Evolutionary conservation across 2,329 filamentous ascomycete genomes (phyloP), one percentile per base, ranked within the genome.

Genomic region (Graphilbum fragrans): DNA sequence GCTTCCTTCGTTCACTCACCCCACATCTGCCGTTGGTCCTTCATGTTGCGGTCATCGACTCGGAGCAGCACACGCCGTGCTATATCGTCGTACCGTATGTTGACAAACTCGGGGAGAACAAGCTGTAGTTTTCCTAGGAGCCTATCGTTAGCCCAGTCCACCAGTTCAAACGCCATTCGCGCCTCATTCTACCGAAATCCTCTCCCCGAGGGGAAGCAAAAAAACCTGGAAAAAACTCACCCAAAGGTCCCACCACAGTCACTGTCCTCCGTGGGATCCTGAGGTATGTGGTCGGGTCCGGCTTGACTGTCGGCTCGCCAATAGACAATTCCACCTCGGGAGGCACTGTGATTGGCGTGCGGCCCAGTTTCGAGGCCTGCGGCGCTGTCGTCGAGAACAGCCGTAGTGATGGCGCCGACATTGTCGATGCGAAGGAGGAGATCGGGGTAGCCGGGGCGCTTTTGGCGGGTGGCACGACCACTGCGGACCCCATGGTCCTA

Each of bases 11-110:
- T n/a, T 2, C 19, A 45, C 56, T 36, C 53, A 94, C 90, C 92
- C 92, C 92, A 96, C 88, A 96, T 96, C 61, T 84, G 84, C 57
- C 81, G 80, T 63, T 96, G 90, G 48, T 84, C 70, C 64, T 80
- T 80, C 41, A 77, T 61, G 17, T 76, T 65, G 17, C 68, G 61
- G 60, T 96, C 74, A 54, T 80, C 61, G 11, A 98, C 77, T 42
- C 69, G 76, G 49, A 98, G 64, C 25, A 69, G 69, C 11, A 80
- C 76, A 54, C 80, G 82, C 50, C 72, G 69, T 22, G 69, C 63
- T 39, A 70, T 70, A 18, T 66, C 58, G 55, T 94, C 82, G 49
- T 82, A 74, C 43, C 77, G 66, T 47, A 96, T 68, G 29, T 67
- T 74, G 43, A 96, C 65, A 58, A 84, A 98, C 2, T 78, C 69